Evolutionary conservation across 495 filamentous ascomycete species (phyloP).

Genomic region (Parathielavia appendiculata): DNA sequence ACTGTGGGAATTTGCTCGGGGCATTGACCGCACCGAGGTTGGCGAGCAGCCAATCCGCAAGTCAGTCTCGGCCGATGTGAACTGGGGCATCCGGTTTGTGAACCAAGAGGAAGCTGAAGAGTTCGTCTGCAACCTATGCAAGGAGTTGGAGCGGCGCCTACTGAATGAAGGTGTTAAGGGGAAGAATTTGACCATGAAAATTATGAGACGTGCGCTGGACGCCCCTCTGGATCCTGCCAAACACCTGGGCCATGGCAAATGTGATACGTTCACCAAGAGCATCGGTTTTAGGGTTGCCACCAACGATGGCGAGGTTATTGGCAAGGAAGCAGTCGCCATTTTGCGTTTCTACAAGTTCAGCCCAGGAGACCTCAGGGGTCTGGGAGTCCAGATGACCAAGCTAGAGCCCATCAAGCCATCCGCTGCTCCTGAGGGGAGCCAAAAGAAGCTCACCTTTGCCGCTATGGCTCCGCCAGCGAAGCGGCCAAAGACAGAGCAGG

Average conservation of each 20-base stretch:
- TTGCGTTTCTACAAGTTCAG: constrained; percentile 76
- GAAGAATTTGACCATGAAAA: constrained; percentile 82
- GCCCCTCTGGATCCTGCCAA: constrained; percentile 91
- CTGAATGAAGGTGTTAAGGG: constrained; percentile 80
- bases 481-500: constrained; percentile 28
- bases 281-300: constrained; percentile 75
- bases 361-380: constrained; percentile 81
- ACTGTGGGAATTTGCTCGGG: constrained; percentile 84
- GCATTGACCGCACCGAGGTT: constrained; percentile 81
- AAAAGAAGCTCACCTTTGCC: constrained; percentile 29
- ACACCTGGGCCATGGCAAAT: constrained; percentile 91
- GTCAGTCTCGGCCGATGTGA: constrained; percentile 92
- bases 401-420: constrained; percentile 66
- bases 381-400: constrained; percentile 89
- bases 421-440: constrained; percentile 42
- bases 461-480: constrained; percentile 18
- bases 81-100: constrained; percentile 95
- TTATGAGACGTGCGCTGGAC: constrained; percentile 80
- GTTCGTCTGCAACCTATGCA: constrained; percentile 75
- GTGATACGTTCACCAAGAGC: constrained; percentile 88
- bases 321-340: constrained; percentile 76
- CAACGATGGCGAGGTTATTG: constrained; percentile 61
- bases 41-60: constrained; percentile 76
- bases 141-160: constrained; percentile 74
- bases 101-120: constrained; percentile 85